Evolutionary conservation across 2,329 filamentous ascomycete genomes (phyloP).

Genomic region (Ophiostoma ulmi): DNA sequence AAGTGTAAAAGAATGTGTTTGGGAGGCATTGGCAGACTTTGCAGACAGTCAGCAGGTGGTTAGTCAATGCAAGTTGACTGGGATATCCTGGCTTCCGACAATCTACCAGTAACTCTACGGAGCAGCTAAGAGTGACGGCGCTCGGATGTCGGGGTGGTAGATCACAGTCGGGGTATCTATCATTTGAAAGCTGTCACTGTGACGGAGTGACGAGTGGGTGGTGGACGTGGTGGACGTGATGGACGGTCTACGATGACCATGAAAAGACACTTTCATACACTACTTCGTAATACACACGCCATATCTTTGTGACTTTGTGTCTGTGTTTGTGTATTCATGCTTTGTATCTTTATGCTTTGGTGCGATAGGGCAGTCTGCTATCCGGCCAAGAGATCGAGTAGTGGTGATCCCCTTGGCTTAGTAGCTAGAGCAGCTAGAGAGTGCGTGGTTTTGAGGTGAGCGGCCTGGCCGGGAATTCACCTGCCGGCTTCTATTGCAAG

Average conservation of each 20-base stretch:
- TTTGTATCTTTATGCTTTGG: background rate
- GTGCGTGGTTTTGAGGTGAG: slow-evolving; percentile 1
- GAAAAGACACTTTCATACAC: background rate
- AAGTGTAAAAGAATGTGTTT: background rate
- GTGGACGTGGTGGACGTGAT: background rate
- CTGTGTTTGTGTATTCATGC: background rate
- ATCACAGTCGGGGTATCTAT: background rate
- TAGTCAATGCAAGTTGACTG: background rate
- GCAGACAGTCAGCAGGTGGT: background rate
- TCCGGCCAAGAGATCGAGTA: background rate
- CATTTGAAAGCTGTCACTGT: background rate
- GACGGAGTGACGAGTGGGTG: background rate
- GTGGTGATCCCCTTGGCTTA: background rate
- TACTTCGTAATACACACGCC: background rate
- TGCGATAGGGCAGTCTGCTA: background rate
- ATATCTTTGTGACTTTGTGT: background rate
- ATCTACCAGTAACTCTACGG: background rate
- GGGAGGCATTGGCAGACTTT: background rate
- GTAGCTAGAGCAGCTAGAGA: background rate
- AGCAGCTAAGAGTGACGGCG: background rate
- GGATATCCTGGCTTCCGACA: background rate
- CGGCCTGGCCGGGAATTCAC: background rate
- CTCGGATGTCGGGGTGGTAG: background rate
- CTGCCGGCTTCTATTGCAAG: background rate
- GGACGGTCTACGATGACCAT: background rate